phyloP scores from a whole-genome alignment of 148 eudicot genomes.

The Cornus suecica region DNA sequence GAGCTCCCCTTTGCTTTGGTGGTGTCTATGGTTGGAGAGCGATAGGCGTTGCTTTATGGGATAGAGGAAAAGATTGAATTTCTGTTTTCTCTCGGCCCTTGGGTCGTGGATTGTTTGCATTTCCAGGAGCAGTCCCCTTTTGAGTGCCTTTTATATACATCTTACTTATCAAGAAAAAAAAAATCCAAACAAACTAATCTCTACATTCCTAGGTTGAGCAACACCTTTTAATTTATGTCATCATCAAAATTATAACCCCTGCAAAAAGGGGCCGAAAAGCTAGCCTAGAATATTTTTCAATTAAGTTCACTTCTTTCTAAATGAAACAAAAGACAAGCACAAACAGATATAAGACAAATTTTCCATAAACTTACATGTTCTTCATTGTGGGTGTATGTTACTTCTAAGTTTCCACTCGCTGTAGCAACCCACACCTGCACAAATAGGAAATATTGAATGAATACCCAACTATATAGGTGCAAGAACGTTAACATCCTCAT shows the following conservation, averaged over 20 bases:
- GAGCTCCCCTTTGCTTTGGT: no score
- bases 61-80: no score
- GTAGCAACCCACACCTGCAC: slow-evolving; percentile 89
- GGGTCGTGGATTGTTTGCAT: no score
- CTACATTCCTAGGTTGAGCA: not conserved
- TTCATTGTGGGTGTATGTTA: slow-evolving; percentile 83
- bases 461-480: not conserved
- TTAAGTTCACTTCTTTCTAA: not conserved
- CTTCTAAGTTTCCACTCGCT: slow-evolving; percentile 84
- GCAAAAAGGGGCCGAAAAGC: not conserved
- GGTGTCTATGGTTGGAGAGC: no score
- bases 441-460: slow-evolving; percentile 12
- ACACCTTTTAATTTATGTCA: not conserved
- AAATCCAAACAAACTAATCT: not conserved
- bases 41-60: no score
- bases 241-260: not conserved
- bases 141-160: no score
- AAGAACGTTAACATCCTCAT: not conserved
- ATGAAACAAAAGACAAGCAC: not conserved
- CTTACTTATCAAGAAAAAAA: no score
- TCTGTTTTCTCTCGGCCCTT: no score
- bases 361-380: slow-evolving; percentile 54
- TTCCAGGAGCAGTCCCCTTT: no score
- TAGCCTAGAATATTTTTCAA: not conserved
- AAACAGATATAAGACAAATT: not conserved